phyloP scores from a whole-genome alignment of 306 rosid species.

The Cercis canadensis region DNA sequence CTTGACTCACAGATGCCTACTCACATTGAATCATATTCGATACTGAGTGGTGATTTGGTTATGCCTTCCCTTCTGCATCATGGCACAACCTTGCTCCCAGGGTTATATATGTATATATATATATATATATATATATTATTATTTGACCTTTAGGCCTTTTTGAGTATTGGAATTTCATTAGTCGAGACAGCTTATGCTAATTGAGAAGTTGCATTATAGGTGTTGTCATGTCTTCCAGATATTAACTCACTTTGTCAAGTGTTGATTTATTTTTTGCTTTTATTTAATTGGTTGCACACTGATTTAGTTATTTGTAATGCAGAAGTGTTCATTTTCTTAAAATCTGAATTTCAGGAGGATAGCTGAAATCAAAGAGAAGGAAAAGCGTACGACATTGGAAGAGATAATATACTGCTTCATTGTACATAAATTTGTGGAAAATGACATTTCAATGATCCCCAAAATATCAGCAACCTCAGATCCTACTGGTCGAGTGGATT shows the following conservation, averaged over 20 bases:
- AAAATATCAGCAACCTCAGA: slow-evolving; percentile 67
- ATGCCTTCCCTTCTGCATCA: too few relatives aligned
- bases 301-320: slow-evolving; percentile 14
- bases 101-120: too few relatives aligned
- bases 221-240: not conserved
- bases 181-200: too few relatives aligned
- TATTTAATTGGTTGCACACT: slow-evolving; percentile 35
- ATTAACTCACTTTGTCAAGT: too few relatives aligned
- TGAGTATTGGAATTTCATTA: too few relatives aligned
- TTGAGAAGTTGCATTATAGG: not conserved
- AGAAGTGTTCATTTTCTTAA: slow-evolving; percentile 27
- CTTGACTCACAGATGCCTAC: too few relatives aligned
- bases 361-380: slow-evolving; percentile 84
- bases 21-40: too few relatives aligned
- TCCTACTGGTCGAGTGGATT: slow-evolving; percentile 77
- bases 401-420: slow-evolving; percentile 87
- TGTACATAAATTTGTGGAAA: slow-evolving; percentile 69
- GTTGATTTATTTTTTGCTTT: not conserved
- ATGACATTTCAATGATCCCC: slow-evolving; percentile 78
- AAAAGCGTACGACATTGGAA: slow-evolving; percentile 65
- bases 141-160: too few relatives aligned
- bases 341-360: slow-evolving; percentile 75
- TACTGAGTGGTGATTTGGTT: too few relatives aligned
- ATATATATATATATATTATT: too few relatives aligned
- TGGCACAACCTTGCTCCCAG: too few relatives aligned